Evolutionary conservation across 2,329 filamentous ascomycete species (phyloP).

Genomic region (Ceratocystis variospora): DNA sequence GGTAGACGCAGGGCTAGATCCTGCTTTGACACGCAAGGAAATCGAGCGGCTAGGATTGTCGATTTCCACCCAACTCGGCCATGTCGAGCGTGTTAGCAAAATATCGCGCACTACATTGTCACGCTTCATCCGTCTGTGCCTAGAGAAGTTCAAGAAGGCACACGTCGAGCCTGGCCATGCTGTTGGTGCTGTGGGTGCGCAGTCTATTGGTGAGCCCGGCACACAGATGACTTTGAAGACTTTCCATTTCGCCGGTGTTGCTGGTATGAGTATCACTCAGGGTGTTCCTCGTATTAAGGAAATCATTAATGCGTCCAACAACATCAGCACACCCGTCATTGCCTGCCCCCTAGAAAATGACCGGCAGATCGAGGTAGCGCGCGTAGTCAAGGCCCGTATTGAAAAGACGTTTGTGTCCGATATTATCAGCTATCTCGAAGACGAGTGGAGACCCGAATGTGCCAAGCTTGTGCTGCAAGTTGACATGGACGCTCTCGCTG

Average conservation of each 20-base stretch:
- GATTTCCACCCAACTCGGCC: constrained; percentile 25
- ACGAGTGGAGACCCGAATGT: constrained; percentile 68
- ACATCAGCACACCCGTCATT: constrained; percentile 89
- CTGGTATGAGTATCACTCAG: constrained; percentile 97
- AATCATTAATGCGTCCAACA: constrained; percentile 95
- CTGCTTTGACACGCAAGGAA: constrained; percentile 24
- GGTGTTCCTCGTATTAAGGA: constrained; percentile 99
- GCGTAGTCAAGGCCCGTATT: constrained; percentile 81
- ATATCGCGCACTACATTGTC: constrained; percentile 61
- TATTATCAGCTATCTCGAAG: constrained; percentile 65
- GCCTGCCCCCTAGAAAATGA: constrained; percentile 70
- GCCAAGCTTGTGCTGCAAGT: constrained; percentile 70
- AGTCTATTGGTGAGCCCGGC: constrained; percentile 95
- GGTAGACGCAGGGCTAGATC: constrained; percentile 35
- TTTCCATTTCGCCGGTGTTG: constrained; percentile 99
- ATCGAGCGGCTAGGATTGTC: constrained; percentile 23
- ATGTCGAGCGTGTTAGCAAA: constrained; percentile 64
- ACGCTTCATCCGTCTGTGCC: constrained; percentile 65
- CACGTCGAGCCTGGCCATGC: constrained; percentile 90
- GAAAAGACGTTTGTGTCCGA: constrained; percentile 89
- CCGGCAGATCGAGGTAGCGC: constrained; percentile 62
- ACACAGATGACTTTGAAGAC: constrained; percentile 99
- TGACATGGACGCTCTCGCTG: constrained; percentile 62
- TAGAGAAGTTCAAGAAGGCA: constrained; percentile 81
- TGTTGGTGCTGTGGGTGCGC: constrained; percentile 88